Conservation (phyloP, 441 rosid genomes). For the Biscutella auriculata region DNA sequence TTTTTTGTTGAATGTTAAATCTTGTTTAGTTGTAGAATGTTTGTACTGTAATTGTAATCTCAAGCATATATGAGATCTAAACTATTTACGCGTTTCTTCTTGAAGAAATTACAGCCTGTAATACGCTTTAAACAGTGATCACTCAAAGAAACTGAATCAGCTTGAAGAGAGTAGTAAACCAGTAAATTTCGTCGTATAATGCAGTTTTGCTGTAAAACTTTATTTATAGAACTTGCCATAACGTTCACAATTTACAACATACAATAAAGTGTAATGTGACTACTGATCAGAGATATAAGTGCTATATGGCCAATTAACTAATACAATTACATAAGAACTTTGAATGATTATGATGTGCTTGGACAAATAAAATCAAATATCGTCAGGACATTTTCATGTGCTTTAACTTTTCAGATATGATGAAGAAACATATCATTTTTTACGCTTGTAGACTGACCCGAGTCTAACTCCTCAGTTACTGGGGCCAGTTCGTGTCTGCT, state of each 20-base stretch:
- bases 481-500: background rate
- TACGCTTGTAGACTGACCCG: background rate
- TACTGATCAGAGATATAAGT: too few species aligned
- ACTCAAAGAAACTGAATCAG: background rate
- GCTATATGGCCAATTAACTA: too few species aligned
- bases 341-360: background rate
- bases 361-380: background rate
- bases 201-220: too few species aligned
- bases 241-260: too few species aligned
- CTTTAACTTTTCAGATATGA: background rate
- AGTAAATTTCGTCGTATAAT: too few species aligned
- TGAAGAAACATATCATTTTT: background rate
- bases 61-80: background rate
- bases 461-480: background rate
- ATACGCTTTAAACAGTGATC: background rate
- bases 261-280: too few species aligned
- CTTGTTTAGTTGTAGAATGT: background rate
- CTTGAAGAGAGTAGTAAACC: background rate
- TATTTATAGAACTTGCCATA: too few species aligned
- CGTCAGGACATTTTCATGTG: background rate
- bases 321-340: too few species aligned
- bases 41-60: background rate
- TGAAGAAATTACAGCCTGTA: background rate
- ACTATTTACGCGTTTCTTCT: background rate
- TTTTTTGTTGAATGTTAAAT: background rate